Conservation (phyloP, 495 filamentous ascomycete genomes). For the Hypoxylon cercidicola region DNA sequence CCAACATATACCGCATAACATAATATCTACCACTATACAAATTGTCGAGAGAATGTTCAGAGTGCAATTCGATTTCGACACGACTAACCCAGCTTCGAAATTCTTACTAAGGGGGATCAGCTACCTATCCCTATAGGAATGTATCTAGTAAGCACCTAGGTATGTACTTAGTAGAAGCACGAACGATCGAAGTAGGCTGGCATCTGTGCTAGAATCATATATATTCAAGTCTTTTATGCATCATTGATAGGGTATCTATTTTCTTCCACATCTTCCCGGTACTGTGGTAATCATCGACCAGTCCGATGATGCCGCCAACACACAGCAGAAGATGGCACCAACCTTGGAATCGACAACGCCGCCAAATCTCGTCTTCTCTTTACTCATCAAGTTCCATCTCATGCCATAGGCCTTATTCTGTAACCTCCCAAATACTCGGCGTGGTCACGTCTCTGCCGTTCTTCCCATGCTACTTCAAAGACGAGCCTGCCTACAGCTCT, state of each 20-base stretch:
- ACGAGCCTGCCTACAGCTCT: background rate
- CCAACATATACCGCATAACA: too few species aligned
- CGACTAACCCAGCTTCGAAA: too few species aligned
- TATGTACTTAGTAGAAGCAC: background rate
- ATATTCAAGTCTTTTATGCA: conserved; percentile 35
- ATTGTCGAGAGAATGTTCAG: too few species aligned
- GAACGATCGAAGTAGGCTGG: background rate
- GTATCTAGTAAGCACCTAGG: too few species aligned
- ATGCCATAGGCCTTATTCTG: conserved; percentile 3
- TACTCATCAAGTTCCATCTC: conserved; percentile 20
- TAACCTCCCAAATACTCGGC: conserved; percentile 13
- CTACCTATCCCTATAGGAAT: too few species aligned
- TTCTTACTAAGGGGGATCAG: too few species aligned
- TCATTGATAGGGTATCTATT: conserved; percentile 45
- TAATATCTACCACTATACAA: too few species aligned
- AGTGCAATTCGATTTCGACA: too few species aligned
- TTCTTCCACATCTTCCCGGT: conserved; percentile 35
- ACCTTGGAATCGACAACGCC: conserved; percentile 38
- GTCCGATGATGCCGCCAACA: conserved; percentile 26
- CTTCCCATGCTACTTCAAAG: conserved; percentile 2
- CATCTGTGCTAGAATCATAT: conserved; percentile 7
- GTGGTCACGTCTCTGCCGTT: conserved; percentile 9
- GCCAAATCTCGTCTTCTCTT: conserved; percentile 36
- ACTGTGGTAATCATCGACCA: conserved; percentile 27
- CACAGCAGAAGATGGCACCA: conserved; percentile 38